phyloP scores from a whole-genome alignment of 2,329 filamentous ascomycete genomes.

The Rosellinia necatrix region DNA sequence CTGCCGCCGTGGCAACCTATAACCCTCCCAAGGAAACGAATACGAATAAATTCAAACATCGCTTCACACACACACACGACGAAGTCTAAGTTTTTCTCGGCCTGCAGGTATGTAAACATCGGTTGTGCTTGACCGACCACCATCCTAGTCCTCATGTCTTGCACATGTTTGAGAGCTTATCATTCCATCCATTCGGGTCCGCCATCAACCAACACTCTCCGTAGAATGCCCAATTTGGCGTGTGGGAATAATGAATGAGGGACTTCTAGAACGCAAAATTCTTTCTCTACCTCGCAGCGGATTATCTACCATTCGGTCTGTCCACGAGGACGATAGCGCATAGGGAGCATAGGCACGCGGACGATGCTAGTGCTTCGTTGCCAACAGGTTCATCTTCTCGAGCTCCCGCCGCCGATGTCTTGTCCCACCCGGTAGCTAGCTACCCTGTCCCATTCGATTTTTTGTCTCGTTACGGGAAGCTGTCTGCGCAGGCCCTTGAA shows the following conservation, averaged over 20 bases:
- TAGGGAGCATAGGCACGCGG: too few relatives aligned
- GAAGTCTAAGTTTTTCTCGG: too few relatives aligned
- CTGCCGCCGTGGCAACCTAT: too few relatives aligned
- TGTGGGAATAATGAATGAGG: not conserved
- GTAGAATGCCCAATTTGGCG: not conserved
- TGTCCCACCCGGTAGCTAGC: conserved; percentile 86
- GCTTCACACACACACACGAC: too few relatives aligned
- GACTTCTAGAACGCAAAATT: conserved; percentile 4
- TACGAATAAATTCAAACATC: too few relatives aligned
- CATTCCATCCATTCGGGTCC: conserved; percentile 5
- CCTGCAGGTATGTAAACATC: not conserved
- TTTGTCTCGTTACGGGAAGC: conserved; percentile 94
- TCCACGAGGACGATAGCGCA: too few relatives aligned
- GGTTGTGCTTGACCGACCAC: too few relatives aligned
- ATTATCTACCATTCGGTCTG: conserved; percentile 15
- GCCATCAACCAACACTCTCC: conserved; percentile 12
- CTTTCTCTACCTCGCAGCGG: conserved; percentile 7
- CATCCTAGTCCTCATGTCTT: too few relatives aligned
- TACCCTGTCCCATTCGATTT: conserved; percentile 99
- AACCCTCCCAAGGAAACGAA: too few relatives aligned
- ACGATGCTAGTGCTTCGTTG: too few relatives aligned
- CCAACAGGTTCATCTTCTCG: conserved; percentile 50
- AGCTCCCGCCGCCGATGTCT: conserved; percentile 73
- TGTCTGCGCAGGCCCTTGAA: conserved; percentile 94
- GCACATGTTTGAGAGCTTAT: not conserved